Base-by-base conservation (phyloP, 345 rosid genomes). In the Mangifera indica region DNA sequence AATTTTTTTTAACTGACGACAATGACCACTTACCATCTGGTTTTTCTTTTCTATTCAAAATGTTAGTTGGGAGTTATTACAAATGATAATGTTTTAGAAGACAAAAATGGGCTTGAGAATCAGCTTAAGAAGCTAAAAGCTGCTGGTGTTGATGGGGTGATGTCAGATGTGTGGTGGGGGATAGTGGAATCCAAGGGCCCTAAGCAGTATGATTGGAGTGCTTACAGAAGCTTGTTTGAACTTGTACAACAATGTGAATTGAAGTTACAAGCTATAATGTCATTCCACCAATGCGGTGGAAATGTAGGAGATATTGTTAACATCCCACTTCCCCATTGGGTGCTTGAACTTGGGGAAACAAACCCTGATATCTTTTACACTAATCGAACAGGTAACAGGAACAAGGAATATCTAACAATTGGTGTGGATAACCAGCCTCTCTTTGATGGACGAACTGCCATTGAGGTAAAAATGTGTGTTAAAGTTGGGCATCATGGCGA, bases 121-220 rank as follows among this genome's bases (percentile, higher is more conserved):
- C 91, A 88, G 71, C 91, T 91, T 10, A 86, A 75, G 82, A 81
- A 85, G 80, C 87, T 91, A 58, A 88, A 78, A 70, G 82, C 80
- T 9, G 93, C 89, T 7, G 90, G 88, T 4, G 70, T 89, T 15
- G 97, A 91, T 20, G 97, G 98, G 26, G 85, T 91, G 13, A 93
- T 91, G 97, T 76, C 87, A 0, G 98, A 93, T 60, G 89, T 91
- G 0, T 89, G 94, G 96, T 93, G 93, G 97, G 96, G 97, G 64
- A 85, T 89, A 45, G 66, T 88, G 13, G 93, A 93, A 71, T 75
- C 88, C 42, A 84, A 82, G 49, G 91, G 87, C 10, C 87, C 97
- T 9, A 74, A 63, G 79, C 77, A 81, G 45, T 87, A 91, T 67
- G 91, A 86, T 21, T 91, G 96, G 98, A 77, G 76, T 51, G 97